A percentile compares a stretch with the other conserved stretches of the same genome.
These are phyloP conservation scores for Eleusine coracana DNA, from an alignment of 176 grass and related monocot species.

Conservation along the genomic window DNA sequence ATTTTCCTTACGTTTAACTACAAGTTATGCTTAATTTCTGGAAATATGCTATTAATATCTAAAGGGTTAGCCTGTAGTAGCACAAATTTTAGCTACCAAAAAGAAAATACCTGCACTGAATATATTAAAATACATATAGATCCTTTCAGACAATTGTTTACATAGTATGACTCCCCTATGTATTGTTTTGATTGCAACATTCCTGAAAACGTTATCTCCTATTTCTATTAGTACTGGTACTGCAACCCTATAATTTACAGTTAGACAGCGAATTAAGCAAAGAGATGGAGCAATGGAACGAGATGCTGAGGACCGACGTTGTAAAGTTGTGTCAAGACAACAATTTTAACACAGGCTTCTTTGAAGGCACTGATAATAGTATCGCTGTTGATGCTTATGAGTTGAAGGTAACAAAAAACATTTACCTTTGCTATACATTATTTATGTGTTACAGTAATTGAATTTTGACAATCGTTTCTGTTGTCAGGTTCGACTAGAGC, in stretches of 20 bases:
- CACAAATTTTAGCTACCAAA: conserved; percentile 20
- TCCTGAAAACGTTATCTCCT: background rate
- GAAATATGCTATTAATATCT: background rate
- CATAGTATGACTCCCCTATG: background rate
- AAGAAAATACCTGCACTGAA: conserved; percentile 28
- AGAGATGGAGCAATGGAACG: conserved; percentile 97
- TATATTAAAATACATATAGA: background rate
- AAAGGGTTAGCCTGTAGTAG: background rate
- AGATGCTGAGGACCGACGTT: conserved; percentile 79
- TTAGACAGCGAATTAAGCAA: conserved; percentile 83
- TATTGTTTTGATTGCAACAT: conserved; percentile 12
- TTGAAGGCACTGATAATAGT: conserved; percentile 84
- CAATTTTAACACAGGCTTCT: conserved; percentile 91
- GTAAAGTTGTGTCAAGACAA: conserved; percentile 86
- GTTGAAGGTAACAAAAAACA: conserved; percentile 70
- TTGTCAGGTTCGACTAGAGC: conserved; percentile 87
- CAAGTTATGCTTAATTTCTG: background rate
- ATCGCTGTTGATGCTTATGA: conserved; percentile 90
- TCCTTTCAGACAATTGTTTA: background rate
- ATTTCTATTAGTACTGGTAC: conserved; percentile 13
- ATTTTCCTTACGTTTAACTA: background rate
- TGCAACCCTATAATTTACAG: conserved; percentile 41
- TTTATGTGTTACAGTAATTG: conserved; percentile 15
- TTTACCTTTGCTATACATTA: background rate
- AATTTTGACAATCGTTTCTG: background rate